Evolutionary conservation across 768 basidiomycete species (phyloP).

Genomic region (Calvatia gigantea): DNA sequence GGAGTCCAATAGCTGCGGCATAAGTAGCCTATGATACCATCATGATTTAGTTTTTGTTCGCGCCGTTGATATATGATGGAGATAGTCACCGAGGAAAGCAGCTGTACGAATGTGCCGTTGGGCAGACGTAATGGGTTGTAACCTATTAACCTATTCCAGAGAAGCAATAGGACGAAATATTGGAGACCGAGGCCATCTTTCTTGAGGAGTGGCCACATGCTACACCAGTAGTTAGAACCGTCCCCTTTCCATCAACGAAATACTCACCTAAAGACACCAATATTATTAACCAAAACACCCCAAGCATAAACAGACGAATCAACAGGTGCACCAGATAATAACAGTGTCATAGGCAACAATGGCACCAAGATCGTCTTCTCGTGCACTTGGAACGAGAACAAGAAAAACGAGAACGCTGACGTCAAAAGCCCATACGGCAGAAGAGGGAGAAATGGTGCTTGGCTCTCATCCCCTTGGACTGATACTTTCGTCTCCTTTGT

Average conservation of each 20-base stretch:
- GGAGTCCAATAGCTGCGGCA: conserved; percentile 47
- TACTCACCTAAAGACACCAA: conserved; percentile 82
- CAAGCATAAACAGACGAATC: conserved; percentile 63
- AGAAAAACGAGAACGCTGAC: conserved; percentile 87
- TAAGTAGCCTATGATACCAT: conserved; percentile 46
- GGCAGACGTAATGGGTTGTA: conserved; percentile 59
- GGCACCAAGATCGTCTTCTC: conserved; percentile 91
- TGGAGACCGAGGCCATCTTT: conserved; percentile 75
- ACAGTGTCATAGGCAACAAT: conserved; percentile 77
- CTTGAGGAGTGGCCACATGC: conserved; percentile 91
- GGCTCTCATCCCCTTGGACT: conserved; percentile 20
- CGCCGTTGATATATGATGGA: background rate
- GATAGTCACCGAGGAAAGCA: conserved; percentile 47
- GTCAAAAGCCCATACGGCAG: conserved; percentile 79
- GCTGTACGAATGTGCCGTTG: conserved; percentile 45
- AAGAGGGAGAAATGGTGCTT: conserved; percentile 55
- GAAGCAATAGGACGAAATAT: conserved; percentile 59
- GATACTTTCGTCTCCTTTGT: conserved; percentile 10
- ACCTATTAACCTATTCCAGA: conserved; percentile 87
- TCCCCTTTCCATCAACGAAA: background rate
- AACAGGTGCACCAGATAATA: conserved; percentile 55
- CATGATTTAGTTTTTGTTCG: conserved; percentile 9
- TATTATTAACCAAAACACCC: conserved; percentile 75
- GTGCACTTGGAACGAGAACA: conserved; percentile 96
- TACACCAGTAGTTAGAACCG: conserved; percentile 26